Conservation (phyloP, 129 eudicot species). For the Ambrosia artemisiifolia region DNA sequence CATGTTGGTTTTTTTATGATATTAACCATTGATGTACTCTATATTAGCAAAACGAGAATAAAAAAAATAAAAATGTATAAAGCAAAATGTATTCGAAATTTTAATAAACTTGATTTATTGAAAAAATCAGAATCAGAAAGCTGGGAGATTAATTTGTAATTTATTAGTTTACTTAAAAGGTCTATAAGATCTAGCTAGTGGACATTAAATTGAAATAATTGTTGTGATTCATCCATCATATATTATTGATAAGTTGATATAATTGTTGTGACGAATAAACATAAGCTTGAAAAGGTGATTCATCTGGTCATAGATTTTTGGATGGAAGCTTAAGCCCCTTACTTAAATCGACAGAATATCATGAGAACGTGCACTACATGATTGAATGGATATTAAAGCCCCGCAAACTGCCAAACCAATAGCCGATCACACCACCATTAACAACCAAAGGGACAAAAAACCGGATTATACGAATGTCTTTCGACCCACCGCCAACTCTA, state of each 20-base stretch:
- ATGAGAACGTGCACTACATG: slow-evolving; percentile 38
- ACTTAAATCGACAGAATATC: slow-evolving; percentile 19
- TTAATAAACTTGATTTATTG: neutral
- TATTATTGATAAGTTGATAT: neutral
- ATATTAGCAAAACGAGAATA: no score
- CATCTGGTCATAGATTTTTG: slow-evolving; percentile 16
- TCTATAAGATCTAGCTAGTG: neutral
- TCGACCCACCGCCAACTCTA: slow-evolving; percentile 21
- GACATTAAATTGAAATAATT: slow-evolving; percentile 4
- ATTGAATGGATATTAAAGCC: slow-evolving; percentile 19
- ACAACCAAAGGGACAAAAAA: slow-evolving; percentile 21
- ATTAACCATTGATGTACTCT: no score
- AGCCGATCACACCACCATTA: slow-evolving; percentile 27
- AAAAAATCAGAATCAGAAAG: neutral
- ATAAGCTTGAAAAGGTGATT: slow-evolving; percentile 25
- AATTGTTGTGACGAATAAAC: slow-evolving; percentile 13
- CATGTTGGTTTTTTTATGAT: no score
- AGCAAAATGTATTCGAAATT: no score
- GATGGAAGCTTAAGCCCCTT: slow-evolving; percentile 8
- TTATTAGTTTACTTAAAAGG: neutral
- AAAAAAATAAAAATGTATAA: no score
- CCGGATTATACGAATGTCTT: slow-evolving; percentile 31
- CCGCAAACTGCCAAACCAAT: slow-evolving; percentile 25
- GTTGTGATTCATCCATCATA: neutral
- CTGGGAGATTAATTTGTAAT: neutral